Evolutionary conservation across 2,329 filamentous ascomycete genomes (phyloP).

Genomic region (Fusarium sp.): DNA sequence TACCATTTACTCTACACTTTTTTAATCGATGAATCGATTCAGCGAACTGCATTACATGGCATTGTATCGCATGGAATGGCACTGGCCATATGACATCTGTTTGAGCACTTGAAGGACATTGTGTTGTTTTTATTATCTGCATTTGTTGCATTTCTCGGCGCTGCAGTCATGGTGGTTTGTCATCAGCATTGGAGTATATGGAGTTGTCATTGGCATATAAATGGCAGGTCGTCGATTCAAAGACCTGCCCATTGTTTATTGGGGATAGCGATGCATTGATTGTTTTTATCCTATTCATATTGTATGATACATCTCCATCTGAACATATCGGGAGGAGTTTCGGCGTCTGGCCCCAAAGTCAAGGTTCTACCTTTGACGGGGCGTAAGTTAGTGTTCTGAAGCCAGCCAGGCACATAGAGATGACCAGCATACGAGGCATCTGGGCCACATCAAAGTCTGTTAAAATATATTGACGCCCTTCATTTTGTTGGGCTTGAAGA

Average conservation of each 20-base stretch:
- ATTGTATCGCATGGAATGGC: background rate
- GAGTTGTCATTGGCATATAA: conserved; percentile 34
- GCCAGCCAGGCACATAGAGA: conserved; percentile 12
- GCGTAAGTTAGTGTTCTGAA: conserved; percentile 18
- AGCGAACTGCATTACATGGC: background rate
- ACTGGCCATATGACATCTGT: conserved; percentile 8
- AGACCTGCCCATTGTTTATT: conserved; percentile 14
- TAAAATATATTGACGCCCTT: conserved; percentile 24
- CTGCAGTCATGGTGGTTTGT: conserved; percentile 30
- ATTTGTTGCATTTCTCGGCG: conserved; percentile 35
- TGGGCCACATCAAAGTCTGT: conserved; percentile 18
- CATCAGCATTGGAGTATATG: conserved; percentile 25
- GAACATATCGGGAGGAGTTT: conserved; percentile 35
- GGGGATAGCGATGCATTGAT: conserved; percentile 16
- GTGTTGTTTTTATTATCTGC: conserved; percentile 14
- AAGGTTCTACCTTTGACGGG: conserved; percentile 10
- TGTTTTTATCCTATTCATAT: conserved; percentile 12
- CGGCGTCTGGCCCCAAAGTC: conserved; percentile 12
- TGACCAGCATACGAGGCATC: conserved; percentile 23
- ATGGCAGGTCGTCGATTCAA: conserved; percentile 18
- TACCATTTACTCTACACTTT: conserved; percentile 49
- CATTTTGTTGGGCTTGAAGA: conserved; percentile 26
- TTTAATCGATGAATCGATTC: conserved; percentile 28
- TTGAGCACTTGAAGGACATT: background rate
- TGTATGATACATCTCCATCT: conserved; percentile 36